phyloP scores from a whole-genome alignment of 192 early-diverging fungal genomes.

The Gaertneriomyces semiglobifer region DNA sequence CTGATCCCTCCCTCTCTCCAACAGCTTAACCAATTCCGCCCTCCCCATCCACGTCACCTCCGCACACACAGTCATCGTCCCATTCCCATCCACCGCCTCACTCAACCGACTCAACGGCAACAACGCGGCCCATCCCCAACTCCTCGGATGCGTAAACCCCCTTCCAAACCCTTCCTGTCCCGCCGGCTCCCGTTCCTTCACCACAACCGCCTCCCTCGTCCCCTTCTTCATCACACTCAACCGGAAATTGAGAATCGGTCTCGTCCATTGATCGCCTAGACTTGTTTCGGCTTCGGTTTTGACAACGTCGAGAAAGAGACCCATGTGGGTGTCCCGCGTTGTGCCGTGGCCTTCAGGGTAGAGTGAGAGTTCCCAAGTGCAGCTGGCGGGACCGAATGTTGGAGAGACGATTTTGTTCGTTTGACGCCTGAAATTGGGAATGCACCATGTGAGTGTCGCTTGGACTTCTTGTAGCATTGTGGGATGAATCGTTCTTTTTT shows the following conservation, averaged over 20 bases:
- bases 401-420: conserved; percentile 36
- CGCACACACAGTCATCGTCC: conserved; percentile 27
- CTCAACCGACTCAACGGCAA: conserved; percentile 22
- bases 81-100: conserved; percentile 30
- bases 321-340: conserved; percentile 35
- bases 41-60: conserved; percentile 32
- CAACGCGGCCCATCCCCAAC: conserved; percentile 38
- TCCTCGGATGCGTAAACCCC: conserved; percentile 32
- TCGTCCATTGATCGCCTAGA: conserved; percentile 25
- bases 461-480: conserved; percentile 31
- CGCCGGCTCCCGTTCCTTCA: conserved; percentile 31
- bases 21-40: conserved; percentile 27
- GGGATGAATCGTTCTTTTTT: neutral
- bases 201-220: conserved; percentile 14
- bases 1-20: conserved; percentile 9
- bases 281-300: conserved; percentile 27
- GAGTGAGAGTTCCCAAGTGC: conserved; percentile 38
- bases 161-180: conserved; percentile 31
- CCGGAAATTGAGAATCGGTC: conserved; percentile 27
- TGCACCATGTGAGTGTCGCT: conserved; percentile 32
- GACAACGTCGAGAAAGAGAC: conserved; percentile 35
- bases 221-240: conserved; percentile 30
- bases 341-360: conserved; percentile 36
- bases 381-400: conserved; percentile 22
- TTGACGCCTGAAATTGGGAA: conserved; percentile 33